A percentile compares a stretch with the other conserved stretches of the same genome.
phyloP scores from a whole-genome alignment of 1,284 basidiomycete genomes.

The Ceratorhiza oryzae-sativae region DNA sequence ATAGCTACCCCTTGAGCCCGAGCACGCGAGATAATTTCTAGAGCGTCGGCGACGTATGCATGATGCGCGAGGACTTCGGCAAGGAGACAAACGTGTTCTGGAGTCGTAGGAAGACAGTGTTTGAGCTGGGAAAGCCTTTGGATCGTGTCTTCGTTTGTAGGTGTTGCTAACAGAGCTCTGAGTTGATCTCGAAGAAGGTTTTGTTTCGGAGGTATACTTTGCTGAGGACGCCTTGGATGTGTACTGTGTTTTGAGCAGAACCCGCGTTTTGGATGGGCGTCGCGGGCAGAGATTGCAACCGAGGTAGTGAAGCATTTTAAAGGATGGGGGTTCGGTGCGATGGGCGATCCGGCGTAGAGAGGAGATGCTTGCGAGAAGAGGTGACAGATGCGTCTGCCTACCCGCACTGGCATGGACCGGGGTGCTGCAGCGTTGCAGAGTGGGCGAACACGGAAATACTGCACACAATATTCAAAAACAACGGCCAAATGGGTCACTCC shows the following conservation, averaged over 20 bases:
- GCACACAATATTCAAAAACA: not conserved
- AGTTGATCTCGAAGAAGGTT: constrained; percentile 4
- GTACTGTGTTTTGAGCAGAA: too few species aligned
- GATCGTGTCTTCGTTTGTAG: not conserved
- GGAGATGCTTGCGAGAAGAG: constrained; percentile 34
- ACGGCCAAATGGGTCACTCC: not conserved
- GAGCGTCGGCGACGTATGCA: constrained; percentile 25
- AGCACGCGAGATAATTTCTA: constrained; percentile 1
- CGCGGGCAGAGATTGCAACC: not conserved
- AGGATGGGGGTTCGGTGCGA: not conserved
- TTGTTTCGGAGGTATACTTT: not conserved
- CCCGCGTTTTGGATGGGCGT: not conserved
- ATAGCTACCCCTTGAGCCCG: constrained; percentile 11
- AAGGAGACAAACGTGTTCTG: constrained; percentile 23
- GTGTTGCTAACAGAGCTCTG: constrained; percentile 1
- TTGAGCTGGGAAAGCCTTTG: constrained; percentile 15
- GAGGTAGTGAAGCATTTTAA: not conserved
- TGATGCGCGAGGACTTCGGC: constrained; percentile 33
- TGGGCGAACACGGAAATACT: constrained; percentile 19
- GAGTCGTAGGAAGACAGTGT: not conserved
- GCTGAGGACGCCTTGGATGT: not conserved
- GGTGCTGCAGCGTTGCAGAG: constrained; percentile 19
- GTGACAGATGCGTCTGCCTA: constrained; percentile 35
- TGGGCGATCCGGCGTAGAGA: not conserved
- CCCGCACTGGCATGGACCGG: constrained; percentile 37